phyloP scores from a whole-genome alignment of 805 yeast species.

The Candida orba region DNA sequence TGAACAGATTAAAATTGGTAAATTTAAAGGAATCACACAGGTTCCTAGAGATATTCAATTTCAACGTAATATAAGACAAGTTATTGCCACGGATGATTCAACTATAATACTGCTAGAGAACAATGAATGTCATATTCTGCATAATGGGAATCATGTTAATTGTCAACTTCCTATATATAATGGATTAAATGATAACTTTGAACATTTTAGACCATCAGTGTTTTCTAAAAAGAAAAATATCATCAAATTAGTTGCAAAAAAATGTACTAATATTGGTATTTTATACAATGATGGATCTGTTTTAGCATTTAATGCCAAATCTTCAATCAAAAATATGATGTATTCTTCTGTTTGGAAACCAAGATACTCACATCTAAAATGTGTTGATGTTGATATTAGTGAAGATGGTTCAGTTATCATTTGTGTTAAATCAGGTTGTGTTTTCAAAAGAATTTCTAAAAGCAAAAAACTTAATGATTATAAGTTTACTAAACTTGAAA shows the following conservation, averaged over 20 bases:
- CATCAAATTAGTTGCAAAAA: slow-evolving; percentile 29
- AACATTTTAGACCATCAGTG: slow-evolving; percentile 44
- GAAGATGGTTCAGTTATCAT: slow-evolving; percentile 63
- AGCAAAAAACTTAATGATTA: slow-evolving; percentile 22
- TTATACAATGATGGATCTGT: slow-evolving; percentile 51
- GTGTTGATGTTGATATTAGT: slow-evolving; percentile 60
- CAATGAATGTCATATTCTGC: slow-evolving; percentile 57
- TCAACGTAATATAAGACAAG: slow-evolving; percentile 36
- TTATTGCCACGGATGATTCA: slow-evolving; percentile 58
- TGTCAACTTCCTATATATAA: slow-evolving; percentile 31
- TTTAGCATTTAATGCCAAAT: slow-evolving; percentile 24
- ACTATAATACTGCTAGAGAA: slow-evolving; percentile 56
- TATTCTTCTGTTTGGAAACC: slow-evolving; percentile 57
- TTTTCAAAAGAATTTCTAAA: slow-evolving; percentile 30
- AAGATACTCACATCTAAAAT: slow-evolving; percentile 46
- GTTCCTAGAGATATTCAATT: slow-evolving; percentile 36
- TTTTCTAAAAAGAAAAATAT: slow-evolving; percentile 35
- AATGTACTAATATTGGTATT: slow-evolving; percentile 38
- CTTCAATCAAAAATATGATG: slow-evolving; percentile 31
- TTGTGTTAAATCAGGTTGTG: slow-evolving; percentile 64
- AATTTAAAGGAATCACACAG: slow-evolving; percentile 31
- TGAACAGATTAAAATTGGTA: slow-evolving; percentile 25
- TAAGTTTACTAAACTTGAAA: slow-evolving; percentile 49
- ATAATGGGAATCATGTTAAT: slow-evolving; percentile 49
- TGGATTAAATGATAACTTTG: slow-evolving; percentile 36